Conservation (phyloP, 2,329 filamentous ascomycete genomes). For the Orbilia quercus region DNA sequence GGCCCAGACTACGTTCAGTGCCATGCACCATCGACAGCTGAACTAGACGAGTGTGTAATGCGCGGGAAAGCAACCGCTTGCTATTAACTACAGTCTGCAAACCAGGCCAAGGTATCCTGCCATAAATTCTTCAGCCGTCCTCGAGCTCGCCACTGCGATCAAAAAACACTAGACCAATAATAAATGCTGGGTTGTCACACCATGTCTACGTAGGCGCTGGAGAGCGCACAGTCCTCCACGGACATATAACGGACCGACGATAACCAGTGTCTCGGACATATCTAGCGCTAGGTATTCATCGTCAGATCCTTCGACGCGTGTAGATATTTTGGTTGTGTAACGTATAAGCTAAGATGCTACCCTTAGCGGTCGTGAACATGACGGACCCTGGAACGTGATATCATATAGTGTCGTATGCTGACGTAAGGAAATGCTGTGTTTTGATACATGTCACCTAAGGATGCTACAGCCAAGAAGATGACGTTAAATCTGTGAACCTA, state of each 20-base stretch:
- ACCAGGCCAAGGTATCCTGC: too few species aligned
- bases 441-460: too few species aligned
- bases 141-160: too few species aligned
- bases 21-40: neutral
- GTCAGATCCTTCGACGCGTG: neutral
- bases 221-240: neutral
- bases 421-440: too few species aligned
- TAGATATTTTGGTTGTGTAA: slow-evolving; percentile 1
- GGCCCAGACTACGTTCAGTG: neutral
- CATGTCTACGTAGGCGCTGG: neutral
- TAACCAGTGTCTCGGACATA: neutral
- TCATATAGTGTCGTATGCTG: too few species aligned
- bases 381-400: neutral
- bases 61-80: too few species aligned
- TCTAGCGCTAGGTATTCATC: neutral
- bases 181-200: slow-evolving; percentile 2
- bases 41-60: neutral
- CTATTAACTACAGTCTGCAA: too few species aligned
- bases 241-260: neutral
- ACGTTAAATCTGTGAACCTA: too few species aligned
- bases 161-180: too few species aligned
- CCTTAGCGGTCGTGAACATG: neutral
- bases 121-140: too few species aligned
- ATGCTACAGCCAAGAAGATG: too few species aligned
- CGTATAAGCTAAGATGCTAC: neutral